Evolutionary conservation across 2,329 filamentous ascomycete species (phyloP), one percentile per base, ranked within the genome.

Genomic region (Alternaria brassicae): DNA sequence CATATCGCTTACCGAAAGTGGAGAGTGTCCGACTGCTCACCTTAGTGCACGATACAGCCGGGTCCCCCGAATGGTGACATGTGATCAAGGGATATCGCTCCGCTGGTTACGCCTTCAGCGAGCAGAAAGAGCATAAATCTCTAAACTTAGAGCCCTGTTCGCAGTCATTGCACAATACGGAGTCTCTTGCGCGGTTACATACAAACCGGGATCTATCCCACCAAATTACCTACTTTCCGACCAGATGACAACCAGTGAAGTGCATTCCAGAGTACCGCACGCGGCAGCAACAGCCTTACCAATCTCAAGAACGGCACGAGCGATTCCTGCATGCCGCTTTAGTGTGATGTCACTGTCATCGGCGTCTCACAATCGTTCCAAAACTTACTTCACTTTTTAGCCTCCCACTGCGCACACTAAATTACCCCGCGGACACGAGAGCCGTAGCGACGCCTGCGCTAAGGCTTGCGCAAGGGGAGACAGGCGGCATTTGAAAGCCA

Each of bases 281-380:
- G 57, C 64, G 59, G 54, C 61, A 62, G 50, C 30, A 27, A n/a
- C 42, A 17, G 62, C 44, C 49, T 57, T 55, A 60, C 32, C 27
- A 36, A 39, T 8, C 51, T 58, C 53, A 55, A 65, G 40, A 63
- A 50, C 23, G 21, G 40, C 44, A 57, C 32, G 44, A 32, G 53
- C 41, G 39, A 58, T 40, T 17, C 45, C 25, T 28, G 25, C 34
- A 30, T 27, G 53, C 61, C 44, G 51, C 59, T 60, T 57, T 57
- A 60, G 32, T 48, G 32, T 17, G 49, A 21, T 57, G 28, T 59
- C 54, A 57, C 41, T 49, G 28, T 41, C 15, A 40, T 58, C 41
- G 50, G 15, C 30, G 34, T 45, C 32, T 30, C n/a, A 51, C 27
- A 23, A 34, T 37, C 40, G 9, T 25, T 41, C 50, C 41, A 21